Evolutionary conservation across 1,284 basidiomycete species (phyloP), one percentile per base, ranked within the genome.

Genomic region (Pascua guehoae): DNA sequence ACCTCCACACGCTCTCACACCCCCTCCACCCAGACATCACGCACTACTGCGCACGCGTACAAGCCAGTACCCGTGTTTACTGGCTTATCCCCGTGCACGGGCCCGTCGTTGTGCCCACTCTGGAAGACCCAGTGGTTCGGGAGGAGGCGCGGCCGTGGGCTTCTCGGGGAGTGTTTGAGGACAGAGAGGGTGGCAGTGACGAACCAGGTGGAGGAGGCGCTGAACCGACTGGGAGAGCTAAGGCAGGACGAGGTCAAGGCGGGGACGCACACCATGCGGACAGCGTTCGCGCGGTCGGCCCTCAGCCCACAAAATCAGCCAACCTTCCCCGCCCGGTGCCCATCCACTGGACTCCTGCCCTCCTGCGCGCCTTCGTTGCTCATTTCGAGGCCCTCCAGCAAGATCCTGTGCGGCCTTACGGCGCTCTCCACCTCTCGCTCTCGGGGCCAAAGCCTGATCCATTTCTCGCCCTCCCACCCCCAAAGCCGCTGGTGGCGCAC

Each of bases 41-140:
- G 4, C 41, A 52, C 16, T 70, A 67, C 57, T 55, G 65, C 53
- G 24, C 38, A 5, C 39, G 58, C 16, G 24, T 36, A 5, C 39
- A 60, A 15, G 56, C 67, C 7, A 15, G 50, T 14, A 42, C 49
- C 7, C 54, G 68, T n/a, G 65, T 74, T 12, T 62, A 69, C 49
- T 74, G 73, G 73, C 40, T 69, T 11, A 65, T 74, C 15, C 73
- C 73, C 1, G 57, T 74, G 5, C 62, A 70, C 41, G 71, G 71
- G 1, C 68, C 70, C 2, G 67, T 74, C 8, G n/a, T 63, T 1
- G 38, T 73, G 0, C 70, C 70, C 1, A 46, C 51, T 0, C 47
- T 63, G 12, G 56, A 62, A 9, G 62, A 64, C 41, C 47, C 41
- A 8, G 45, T 50, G 12, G 47, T 37, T 37, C 36, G 24, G 7